Percentiles rank a stretch among this genome's conserved stretches.
phyloP scores from a whole-genome alignment of 192 early-diverging fungal species.

The Rhizophlyctis rosea region DNA sequence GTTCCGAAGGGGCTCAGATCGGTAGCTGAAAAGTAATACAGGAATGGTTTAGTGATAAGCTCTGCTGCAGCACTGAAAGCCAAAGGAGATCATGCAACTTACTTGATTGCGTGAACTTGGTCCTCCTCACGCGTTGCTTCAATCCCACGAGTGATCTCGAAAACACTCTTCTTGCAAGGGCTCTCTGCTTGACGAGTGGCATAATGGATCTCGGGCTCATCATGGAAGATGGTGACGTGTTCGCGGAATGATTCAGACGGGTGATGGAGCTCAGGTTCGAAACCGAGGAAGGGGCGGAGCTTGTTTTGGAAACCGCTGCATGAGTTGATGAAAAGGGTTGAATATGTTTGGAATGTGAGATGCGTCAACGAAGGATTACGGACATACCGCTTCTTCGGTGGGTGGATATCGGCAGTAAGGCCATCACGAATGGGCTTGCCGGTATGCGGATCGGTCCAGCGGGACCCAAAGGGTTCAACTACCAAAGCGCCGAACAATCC shows the following conservation, averaged over 20 bases:
- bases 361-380: too few relatives aligned
- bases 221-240: conserved; percentile 8
- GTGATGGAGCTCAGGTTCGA: not conserved
- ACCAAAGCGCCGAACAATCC: conserved; percentile 14
- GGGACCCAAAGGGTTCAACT: conserved; percentile 14
- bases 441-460: conserved; percentile 14
- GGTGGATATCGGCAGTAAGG: conserved; percentile 14
- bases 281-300: not conserved
- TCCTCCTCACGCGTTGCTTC: not conserved
- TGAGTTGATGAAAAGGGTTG: too few relatives aligned
- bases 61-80: not conserved
- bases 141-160: too few relatives aligned
- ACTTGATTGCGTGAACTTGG: conserved; percentile 12
- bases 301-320: not conserved
- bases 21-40: conserved; percentile 4
- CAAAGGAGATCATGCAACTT: not conserved
- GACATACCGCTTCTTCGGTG: not conserved
- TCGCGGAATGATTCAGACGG: conserved; percentile 5
- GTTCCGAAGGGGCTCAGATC: conserved; percentile 19
- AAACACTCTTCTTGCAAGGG: not conserved
- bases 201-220: conserved; percentile 4
- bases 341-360: too few relatives aligned
- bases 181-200: too few relatives aligned
- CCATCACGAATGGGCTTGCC: conserved; percentile 9
- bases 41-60: not conserved